These are phyloP conservation scores for Polymyxa betae DNA, from an alignment of 208 protist genomes.

Conservation along the genomic window DNA sequence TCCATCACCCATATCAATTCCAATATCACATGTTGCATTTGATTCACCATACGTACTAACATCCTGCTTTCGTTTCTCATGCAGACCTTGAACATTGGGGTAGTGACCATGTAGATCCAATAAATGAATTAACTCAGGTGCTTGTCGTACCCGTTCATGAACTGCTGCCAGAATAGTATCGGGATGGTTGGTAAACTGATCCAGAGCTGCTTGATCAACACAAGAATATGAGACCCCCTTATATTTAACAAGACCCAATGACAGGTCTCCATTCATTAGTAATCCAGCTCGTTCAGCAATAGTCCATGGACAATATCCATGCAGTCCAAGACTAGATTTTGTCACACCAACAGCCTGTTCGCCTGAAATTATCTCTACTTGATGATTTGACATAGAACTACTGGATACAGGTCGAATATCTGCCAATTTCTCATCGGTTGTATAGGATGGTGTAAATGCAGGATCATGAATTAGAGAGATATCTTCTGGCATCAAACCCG, in stretches of 20 bases:
- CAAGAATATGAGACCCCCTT: constrained; percentile 52
- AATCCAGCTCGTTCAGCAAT: constrained; percentile 60
- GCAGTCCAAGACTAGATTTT: constrained; percentile 44
- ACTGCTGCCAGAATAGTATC: not conserved
- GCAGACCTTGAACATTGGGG: constrained; percentile 40
- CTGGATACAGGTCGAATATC: not conserved
- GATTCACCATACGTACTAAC: not conserved
- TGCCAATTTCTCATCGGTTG: not conserved
- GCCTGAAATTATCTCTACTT: not conserved
- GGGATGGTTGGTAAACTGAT: constrained; percentile 23
- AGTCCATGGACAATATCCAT: constrained; percentile 67
- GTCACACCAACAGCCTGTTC: not conserved
- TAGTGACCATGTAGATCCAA: constrained; percentile 53
- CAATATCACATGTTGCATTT: constrained; percentile 27
- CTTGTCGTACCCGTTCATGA: not conserved
- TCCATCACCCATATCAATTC: not conserved
- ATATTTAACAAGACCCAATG: constrained; percentile 60
- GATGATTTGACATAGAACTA: not conserved
- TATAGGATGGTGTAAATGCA: not conserved
- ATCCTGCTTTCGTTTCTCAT: not conserved
- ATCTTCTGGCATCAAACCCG: constrained; percentile 15
- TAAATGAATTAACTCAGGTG: constrained; percentile 53
- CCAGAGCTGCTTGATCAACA: constrained; percentile 53
- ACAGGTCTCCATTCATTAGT: constrained; percentile 62
- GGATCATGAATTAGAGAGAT: not conserved